phyloP scores from a whole-genome alignment of 2,329 filamentous ascomycete genomes.

The Cercospora brassicicola region DNA sequence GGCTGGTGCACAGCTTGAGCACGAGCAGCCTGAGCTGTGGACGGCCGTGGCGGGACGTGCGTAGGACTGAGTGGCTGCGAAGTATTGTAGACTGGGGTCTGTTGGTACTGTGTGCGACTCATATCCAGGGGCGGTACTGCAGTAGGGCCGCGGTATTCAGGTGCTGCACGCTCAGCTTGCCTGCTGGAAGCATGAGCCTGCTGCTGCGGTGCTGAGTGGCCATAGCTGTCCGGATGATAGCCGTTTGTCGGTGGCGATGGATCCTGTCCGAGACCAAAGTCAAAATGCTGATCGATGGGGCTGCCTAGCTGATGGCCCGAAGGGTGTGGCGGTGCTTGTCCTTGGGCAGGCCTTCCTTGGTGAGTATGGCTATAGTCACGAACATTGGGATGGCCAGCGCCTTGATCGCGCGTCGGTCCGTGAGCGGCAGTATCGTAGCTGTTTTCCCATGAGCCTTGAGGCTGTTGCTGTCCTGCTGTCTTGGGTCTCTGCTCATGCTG shows the following conservation, averaged over 20 bases:
- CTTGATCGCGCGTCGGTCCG: background rate
- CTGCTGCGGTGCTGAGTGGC: conserved; percentile 15
- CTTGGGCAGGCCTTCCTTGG: conserved; percentile 11
- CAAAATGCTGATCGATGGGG: conserved; percentile 14
- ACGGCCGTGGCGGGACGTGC: conserved; percentile 21
- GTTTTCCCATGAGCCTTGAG: conserved; percentile 18
- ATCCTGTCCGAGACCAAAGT: conserved; percentile 11
- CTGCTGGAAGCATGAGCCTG: conserved; percentile 16
- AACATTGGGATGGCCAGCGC: background rate
- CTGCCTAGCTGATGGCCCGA: conserved; percentile 14
- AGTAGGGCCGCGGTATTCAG: conserved; percentile 14
- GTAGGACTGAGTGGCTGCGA: conserved; percentile 28
- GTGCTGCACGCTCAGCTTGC: conserved; percentile 5
- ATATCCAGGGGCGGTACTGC: conserved; percentile 20
- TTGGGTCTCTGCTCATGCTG: conserved; percentile 22
- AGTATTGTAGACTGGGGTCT: conserved; percentile 14
- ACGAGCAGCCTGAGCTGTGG: conserved; percentile 22
- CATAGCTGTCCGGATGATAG: conserved; percentile 8
- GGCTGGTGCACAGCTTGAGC: conserved; percentile 14
- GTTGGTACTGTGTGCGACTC: conserved; percentile 18
- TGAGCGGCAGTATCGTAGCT: conserved; percentile 12
- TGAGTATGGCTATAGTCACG: conserved; percentile 3
- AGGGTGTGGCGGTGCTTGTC: conserved; percentile 18
- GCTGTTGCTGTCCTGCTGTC: conserved; percentile 13
- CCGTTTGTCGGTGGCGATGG: conserved; percentile 15